A percentile compares a stretch with the other conserved stretches of the same genome.
These are phyloP conservation scores for Pseudisothecium myosuroides DNA, from an alignment of 225 moss, liverwort and hornwort genomes.

Conservation along the genomic window DNA sequence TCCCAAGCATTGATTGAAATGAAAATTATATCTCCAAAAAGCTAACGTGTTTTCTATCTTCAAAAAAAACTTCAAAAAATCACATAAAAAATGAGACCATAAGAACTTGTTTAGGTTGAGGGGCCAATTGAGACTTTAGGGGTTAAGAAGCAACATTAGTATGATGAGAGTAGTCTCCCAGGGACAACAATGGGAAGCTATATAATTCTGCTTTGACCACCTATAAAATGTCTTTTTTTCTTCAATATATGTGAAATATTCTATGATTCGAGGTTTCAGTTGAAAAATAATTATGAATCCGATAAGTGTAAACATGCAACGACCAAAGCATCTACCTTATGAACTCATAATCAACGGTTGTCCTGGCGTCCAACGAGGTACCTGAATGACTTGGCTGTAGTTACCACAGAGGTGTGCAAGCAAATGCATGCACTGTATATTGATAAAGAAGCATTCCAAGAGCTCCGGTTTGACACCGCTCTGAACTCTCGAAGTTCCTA, in stretches of 20 bases:
- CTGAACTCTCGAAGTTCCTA: not conserved
- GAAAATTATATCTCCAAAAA: not conserved
- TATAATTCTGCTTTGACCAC: not conserved
- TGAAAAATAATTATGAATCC: not conserved
- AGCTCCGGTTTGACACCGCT: not conserved
- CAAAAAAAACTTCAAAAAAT: not conserved
- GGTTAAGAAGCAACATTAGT: not conserved
- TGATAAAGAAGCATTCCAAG: not conserved
- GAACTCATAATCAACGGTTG: not conserved
- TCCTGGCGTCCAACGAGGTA: not conserved
- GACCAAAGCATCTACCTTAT: too few species aligned
- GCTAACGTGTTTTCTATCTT: not conserved
- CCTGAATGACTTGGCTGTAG: not conserved
- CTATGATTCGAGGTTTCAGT: not conserved
- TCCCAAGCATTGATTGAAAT: not conserved
- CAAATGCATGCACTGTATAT: not conserved
- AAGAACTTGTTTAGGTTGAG: too few species aligned
- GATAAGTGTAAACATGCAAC: too few species aligned
- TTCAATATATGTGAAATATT: not conserved
- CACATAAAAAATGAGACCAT: not conserved
- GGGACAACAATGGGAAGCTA: not conserved
- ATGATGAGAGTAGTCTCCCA: not conserved
- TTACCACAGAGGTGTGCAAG: not conserved
- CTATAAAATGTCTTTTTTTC: not conserved
- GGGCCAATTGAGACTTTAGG: not conserved